phyloP scores from a whole-genome alignment of 2,329 filamentous ascomycete genomes.

The Didymella sp. region DNA sequence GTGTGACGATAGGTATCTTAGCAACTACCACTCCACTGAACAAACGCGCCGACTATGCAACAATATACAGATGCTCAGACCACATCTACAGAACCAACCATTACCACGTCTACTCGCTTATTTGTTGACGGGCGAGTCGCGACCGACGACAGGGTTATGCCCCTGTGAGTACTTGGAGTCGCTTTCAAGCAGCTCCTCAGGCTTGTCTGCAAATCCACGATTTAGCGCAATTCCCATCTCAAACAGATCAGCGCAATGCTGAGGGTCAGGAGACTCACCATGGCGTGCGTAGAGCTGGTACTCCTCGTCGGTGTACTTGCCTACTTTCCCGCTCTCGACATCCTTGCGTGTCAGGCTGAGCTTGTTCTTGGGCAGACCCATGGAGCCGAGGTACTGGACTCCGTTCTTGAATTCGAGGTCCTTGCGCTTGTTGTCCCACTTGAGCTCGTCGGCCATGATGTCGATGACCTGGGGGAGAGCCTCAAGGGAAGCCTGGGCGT shows the following conservation, averaged over 20 bases:
- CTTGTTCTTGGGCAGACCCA: conserved; percentile 67
- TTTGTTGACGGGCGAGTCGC: conserved; percentile 58
- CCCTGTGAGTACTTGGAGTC: conserved; percentile 56
- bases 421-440: conserved; percentile 76
- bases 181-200: conserved; percentile 60
- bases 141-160: conserved; percentile 55
- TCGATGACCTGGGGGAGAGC: conserved; percentile 86
- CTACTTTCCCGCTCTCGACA: conserved; percentile 61
- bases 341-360: conserved; percentile 63
- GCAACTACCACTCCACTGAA: conserved; percentile 14
- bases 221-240: conserved; percentile 35
- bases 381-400: conserved; percentile 64
- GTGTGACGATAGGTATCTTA: conserved; percentile 11
- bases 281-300: conserved; percentile 58
- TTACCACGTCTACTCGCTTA: conserved; percentile 37
- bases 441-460: conserved; percentile 83
- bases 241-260: conserved; percentile 30
- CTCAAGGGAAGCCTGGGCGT: conserved; percentile 88
- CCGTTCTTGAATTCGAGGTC: conserved; percentile 81
- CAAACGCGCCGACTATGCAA: conserved; percentile 21
- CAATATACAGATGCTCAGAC: conserved; percentile 16
- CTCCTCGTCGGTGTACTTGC: conserved; percentile 56
- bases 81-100: conserved; percentile 5
- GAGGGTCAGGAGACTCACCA: conserved; percentile 48
- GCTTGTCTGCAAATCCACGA: conserved; percentile 54